phyloP scores from a whole-genome alignment of 768 basidiomycete genomes.

The Tulasnella sp. region DNA sequence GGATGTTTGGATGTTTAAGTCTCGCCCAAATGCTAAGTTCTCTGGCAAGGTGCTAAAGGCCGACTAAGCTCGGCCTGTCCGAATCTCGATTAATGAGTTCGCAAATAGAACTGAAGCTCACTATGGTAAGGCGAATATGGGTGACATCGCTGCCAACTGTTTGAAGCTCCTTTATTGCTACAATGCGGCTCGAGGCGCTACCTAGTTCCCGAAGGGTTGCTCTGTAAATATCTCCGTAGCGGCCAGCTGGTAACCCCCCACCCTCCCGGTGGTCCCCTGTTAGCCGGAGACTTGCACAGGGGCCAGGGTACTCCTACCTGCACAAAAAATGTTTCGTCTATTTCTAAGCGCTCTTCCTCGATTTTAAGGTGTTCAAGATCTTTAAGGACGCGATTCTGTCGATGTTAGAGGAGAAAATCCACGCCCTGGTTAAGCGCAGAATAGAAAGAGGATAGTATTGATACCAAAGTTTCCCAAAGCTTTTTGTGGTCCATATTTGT shows the following conservation, averaged over 20 bases:
- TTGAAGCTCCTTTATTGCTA: neutral
- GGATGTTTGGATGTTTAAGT: neutral
- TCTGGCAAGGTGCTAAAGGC: neutral
- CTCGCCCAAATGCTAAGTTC: neutral
- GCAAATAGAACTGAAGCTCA: neutral
- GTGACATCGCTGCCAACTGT: neutral
- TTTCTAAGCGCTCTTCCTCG: neutral
- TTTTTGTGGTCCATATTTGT: no score
- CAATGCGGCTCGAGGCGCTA: neutral
- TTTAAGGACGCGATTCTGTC: neutral
- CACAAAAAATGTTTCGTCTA: neutral
- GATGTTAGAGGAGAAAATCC: no score
- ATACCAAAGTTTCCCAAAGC: no score
- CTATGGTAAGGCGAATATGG: neutral
- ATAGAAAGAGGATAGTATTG: no score
- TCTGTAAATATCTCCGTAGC: neutral
- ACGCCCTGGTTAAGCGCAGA: no score
- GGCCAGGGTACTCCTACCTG: neutral
- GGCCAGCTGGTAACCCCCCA: neutral
- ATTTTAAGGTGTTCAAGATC: neutral
- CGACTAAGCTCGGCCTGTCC: neutral
- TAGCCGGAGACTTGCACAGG: neutral
- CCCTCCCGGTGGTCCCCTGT: no score
- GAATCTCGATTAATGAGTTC: no score
- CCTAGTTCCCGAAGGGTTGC: neutral